A percentile compares a stretch with the other conserved stretches of the same genome.
These are phyloP conservation scores for Oryza glumipatula DNA, from an alignment of 176 grass and related monocot species.

Conservation along the genomic window DNA sequence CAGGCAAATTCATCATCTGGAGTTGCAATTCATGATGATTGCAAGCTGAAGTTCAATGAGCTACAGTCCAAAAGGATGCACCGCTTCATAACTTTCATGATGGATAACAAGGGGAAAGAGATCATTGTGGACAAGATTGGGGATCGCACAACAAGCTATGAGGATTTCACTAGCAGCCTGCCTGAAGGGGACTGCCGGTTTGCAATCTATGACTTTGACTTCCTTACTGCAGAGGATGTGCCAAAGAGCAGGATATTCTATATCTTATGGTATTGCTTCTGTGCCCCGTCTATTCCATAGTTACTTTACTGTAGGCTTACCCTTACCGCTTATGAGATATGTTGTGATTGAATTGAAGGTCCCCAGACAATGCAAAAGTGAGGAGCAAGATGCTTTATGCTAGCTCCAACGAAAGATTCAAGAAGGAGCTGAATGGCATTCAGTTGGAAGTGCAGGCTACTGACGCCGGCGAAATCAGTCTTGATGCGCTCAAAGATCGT, in stretches of 20 bases:
- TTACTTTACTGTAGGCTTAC: background rate
- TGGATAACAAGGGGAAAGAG: constrained; percentile 68
- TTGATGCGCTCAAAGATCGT: constrained; percentile 65
- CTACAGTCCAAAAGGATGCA: constrained; percentile 83
- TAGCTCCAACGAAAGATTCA: constrained; percentile 69
- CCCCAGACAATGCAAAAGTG: constrained; percentile 60
- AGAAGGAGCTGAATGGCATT: constrained; percentile 67
- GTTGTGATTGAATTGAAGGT: constrained; percentile 52
- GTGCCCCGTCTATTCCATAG: background rate
- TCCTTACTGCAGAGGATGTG: constrained; percentile 72
- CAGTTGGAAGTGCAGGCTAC: constrained; percentile 85
- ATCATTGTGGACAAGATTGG: constrained; percentile 70
- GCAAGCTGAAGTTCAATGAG: constrained; percentile 73
- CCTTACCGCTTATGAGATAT: constrained; percentile 2
- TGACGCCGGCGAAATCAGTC: constrained; percentile 66
- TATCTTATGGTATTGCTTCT: constrained; percentile 67
- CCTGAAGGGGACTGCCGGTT: constrained; percentile 78
- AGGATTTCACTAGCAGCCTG: constrained; percentile 61
- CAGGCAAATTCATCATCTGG: constrained; percentile 80
- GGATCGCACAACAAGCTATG: constrained; percentile 52
- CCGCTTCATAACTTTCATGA: constrained; percentile 77
- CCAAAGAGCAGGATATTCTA: constrained; percentile 94
- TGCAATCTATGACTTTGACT: constrained; percentile 82
- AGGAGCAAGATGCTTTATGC: constrained; percentile 96
- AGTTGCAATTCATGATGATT: constrained; percentile 72